phyloP scores from a whole-genome alignment of 2,329 filamentous ascomycete species.

The Incumbomyces lentus region DNA sequence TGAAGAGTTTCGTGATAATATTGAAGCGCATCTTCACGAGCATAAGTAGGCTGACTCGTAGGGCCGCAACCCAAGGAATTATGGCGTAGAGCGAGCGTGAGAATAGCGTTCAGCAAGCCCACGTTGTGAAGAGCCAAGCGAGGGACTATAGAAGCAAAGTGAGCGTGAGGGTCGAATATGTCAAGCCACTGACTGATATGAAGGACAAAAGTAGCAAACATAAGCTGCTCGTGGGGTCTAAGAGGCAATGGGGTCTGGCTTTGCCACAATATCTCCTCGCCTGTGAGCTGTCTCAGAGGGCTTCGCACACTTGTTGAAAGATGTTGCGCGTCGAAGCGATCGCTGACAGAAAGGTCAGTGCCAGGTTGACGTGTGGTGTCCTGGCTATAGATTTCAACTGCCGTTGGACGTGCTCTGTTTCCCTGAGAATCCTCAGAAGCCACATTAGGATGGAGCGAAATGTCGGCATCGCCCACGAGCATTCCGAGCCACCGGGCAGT shows the following conservation, averaged over 20 bases:
- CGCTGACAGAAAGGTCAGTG: too few species aligned
- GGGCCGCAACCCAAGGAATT: constrained; percentile 15
- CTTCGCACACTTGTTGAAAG: too few species aligned
- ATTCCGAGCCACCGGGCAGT: constrained; percentile 7
- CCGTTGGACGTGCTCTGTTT: too few species aligned
- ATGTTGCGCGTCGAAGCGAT: too few species aligned
- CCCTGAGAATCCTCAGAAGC: too few species aligned
- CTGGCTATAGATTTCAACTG: too few species aligned
- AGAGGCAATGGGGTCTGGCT: not conserved
- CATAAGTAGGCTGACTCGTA: constrained; percentile 4
- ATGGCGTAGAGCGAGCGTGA: constrained; percentile 22
- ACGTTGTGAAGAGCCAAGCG: constrained; percentile 21
- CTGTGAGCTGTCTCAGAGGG: too few species aligned
- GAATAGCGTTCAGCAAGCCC: constrained; percentile 23
- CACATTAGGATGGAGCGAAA: too few species aligned
- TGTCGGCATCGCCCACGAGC: constrained; percentile 4
- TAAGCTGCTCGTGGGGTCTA: constrained; percentile 1
- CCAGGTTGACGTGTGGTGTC: too few species aligned
- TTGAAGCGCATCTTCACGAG: constrained; percentile 17
- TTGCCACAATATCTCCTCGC: constrained; percentile 3
- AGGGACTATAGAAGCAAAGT: constrained; percentile 30
- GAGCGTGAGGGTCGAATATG: constrained; percentile 32
- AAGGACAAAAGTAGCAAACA: constrained; percentile 5
- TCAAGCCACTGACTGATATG: constrained; percentile 21
- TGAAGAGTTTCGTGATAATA: constrained; percentile 24